Evolutionary conservation across 495 filamentous ascomycete species (phyloP).

Genomic region (Aspergillus haitiensis): DNA sequence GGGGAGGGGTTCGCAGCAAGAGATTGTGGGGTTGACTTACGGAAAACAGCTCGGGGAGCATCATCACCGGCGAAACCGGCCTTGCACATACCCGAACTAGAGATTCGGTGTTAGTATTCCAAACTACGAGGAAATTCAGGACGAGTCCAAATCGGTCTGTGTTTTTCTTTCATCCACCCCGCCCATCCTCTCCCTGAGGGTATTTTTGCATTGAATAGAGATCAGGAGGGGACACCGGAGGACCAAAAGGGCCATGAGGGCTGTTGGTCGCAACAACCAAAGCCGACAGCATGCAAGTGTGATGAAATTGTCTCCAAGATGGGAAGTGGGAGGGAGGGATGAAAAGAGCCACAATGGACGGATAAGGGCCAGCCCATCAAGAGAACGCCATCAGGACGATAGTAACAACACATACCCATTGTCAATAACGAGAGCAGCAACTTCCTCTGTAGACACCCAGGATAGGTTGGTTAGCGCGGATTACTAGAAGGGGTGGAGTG

Average conservation of each 20-base stretch:
- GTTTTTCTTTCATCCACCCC: too few species aligned
- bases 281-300: conserved; percentile 13
- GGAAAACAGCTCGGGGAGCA: conserved; percentile 99
- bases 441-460: conserved; percentile 76
- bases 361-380: conserved; percentile 11
- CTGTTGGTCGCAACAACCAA: conserved; percentile 32
- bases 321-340: neutral
- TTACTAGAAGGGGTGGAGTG: conserved; percentile 18
- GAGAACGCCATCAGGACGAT: conserved; percentile 24
- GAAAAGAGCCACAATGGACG: conserved; percentile 12
- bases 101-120: conserved; percentile 25
- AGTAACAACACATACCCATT: conserved; percentile 88
- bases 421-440: conserved; percentile 99
- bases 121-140: conserved; percentile 12
- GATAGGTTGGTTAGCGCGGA: conserved; percentile 52
- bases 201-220: neutral
- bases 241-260: conserved; percentile 20
- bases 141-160: neutral
- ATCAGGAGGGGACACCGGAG: neutral
- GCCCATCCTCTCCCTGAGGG: neutral
- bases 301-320: conserved; percentile 5
- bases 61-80: conserved; percentile 99
- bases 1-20: conserved; percentile 1
- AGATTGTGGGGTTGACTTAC: conserved; percentile 67
- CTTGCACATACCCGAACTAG: conserved; percentile 99